Percentiles rank a stretch among this genome's conserved stretches.
These are phyloP conservation scores for Pseudonitzschia multiseries DNA, from an alignment of 108 stramenopile genomes.

Conservation along the genomic window DNA sequence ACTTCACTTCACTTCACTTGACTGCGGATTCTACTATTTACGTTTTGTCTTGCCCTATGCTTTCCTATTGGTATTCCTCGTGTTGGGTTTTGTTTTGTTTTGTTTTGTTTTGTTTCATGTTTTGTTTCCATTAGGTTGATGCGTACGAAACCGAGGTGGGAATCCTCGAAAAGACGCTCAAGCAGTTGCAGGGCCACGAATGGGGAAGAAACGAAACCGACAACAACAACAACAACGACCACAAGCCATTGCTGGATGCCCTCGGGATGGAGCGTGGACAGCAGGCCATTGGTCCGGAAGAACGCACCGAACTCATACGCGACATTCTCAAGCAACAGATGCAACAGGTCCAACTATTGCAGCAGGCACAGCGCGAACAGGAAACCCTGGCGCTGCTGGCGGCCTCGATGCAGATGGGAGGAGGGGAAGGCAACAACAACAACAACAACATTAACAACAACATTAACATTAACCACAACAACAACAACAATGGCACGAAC, in stretches of 20 bases:
- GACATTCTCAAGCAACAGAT: constrained; percentile 78
- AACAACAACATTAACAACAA: neutral
- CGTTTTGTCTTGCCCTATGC: too few relatives aligned
- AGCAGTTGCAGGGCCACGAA: constrained; percentile 67
- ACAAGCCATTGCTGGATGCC: constrained; percentile 75
- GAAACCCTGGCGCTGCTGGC: constrained; percentile 45
- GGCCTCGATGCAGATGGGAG: neutral
- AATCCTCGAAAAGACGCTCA: constrained; percentile 72
- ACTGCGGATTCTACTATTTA: too few relatives aligned
- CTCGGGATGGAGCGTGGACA: constrained; percentile 89
- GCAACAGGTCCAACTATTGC: constrained; percentile 64
- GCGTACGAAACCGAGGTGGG: constrained; percentile 90
- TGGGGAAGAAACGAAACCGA: constrained; percentile 69
- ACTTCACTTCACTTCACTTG: too few relatives aligned
- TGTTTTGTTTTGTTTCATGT: neutral
- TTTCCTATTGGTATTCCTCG: too few relatives aligned
- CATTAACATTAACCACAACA: constrained; percentile 21
- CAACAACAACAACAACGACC: too few relatives aligned
- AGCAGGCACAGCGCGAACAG: constrained; percentile 74
- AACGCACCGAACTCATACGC: constrained; percentile 61
- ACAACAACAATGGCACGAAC: constrained; percentile 44
- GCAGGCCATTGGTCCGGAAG: constrained; percentile 60
- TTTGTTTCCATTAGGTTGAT: constrained; percentile 51
- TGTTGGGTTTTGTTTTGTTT: too few relatives aligned
- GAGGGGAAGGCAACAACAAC: neutral